Percentiles rank a stretch among this genome's conserved stretches.
Conservation (phyloP, 169 alveolate species). For the Plasmodium gallinaceum region DNA sequence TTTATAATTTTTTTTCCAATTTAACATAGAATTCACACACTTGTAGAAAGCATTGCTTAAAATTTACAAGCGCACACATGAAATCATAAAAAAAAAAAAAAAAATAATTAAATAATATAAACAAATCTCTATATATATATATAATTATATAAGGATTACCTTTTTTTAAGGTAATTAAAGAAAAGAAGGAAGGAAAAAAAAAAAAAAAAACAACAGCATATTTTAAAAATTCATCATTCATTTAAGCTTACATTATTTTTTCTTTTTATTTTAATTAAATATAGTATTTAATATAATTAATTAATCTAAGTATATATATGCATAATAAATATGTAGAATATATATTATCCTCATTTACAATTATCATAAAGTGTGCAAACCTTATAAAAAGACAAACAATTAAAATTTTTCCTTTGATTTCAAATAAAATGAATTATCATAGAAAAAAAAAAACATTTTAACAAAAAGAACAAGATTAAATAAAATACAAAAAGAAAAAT, state of each 20-base stretch:
- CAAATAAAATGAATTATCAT: conserved; percentile 22
- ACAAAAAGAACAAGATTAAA: conserved; percentile 5
- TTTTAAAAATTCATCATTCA: neutral
- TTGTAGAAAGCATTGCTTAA: conserved; percentile 6
- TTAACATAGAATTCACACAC: conserved; percentile 31
- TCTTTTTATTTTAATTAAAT: neutral
- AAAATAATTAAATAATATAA: neutral
- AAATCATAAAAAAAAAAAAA: conserved; percentile 17
- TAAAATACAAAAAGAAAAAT: conserved; percentile 3
- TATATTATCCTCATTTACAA: neutral
- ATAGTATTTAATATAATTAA: neutral
- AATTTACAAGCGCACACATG: conserved; percentile 25
- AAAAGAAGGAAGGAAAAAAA: neutral
- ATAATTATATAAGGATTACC: neutral
- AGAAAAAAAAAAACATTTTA: conserved; percentile 12
- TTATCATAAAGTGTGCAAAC: conserved; percentile 16
- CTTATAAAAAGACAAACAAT: conserved; percentile 24
- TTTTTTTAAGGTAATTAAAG: conserved; percentile 4
- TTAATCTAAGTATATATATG: neutral
- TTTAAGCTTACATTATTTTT: neutral
- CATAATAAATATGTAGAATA: no score
- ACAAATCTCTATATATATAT: neutral
- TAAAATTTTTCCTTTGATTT: conserved; percentile 8
- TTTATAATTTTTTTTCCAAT: conserved; percentile 5
- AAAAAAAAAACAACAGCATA: neutral